Evolutionary conservation across 2,329 filamentous ascomycete species (phyloP).

Genomic region (Cytospora paraplurivora): DNA sequence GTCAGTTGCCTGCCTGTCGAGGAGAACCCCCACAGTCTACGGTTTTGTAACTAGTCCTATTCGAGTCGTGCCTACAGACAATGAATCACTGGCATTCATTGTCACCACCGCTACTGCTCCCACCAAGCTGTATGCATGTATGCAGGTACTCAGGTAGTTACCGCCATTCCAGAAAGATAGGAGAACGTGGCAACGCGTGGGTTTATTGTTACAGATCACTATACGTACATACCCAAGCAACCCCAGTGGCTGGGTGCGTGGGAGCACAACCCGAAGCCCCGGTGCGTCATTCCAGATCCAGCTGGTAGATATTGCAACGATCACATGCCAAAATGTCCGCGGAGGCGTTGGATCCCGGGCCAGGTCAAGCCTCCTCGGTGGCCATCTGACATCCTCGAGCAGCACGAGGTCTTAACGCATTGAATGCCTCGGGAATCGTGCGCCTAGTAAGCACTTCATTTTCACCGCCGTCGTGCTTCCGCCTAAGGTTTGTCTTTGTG

Average conservation of each 20-base stretch:
- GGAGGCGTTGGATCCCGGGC: constrained; percentile 7
- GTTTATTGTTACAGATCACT: too few species aligned
- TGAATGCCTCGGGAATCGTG: neutral
- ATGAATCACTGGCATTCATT: too few species aligned
- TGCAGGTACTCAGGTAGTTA: neutral
- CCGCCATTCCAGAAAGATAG: neutral
- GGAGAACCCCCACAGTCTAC: too few species aligned
- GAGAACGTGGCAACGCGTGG: neutral
- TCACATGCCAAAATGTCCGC: constrained; percentile 14
- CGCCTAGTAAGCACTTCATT: neutral
- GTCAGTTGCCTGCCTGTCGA: neutral
- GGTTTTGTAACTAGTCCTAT: neutral
- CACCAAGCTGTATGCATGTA: neutral
- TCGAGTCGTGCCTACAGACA: too few species aligned
- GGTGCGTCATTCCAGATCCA: constrained; percentile 1
- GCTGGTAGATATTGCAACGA: constrained; percentile 3
- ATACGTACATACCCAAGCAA: too few species aligned
- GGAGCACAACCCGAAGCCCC: neutral
- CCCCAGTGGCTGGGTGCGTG: neutral
- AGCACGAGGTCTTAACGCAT: neutral
- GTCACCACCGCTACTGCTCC: neutral
- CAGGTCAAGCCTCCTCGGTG: constrained; percentile 14
- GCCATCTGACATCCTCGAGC: constrained; percentile 12
- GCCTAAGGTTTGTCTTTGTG: neutral
- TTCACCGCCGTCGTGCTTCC: neutral